phyloP scores from a whole-genome alignment of 805 yeast species.

The Saturnispora serradocipensis region DNA sequence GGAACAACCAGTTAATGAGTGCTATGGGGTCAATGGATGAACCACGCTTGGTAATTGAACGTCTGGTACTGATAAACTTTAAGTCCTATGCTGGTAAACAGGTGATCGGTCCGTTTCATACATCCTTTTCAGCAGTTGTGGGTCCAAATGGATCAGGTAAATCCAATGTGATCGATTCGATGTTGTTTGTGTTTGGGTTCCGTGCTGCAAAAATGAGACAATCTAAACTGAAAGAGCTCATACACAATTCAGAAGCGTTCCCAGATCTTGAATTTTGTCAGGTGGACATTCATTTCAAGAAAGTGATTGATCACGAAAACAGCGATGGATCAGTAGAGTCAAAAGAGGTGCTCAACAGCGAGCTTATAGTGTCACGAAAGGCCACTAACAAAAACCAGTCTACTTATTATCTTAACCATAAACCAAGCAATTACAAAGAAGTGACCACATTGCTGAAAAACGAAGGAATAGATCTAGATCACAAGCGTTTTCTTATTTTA shows the following conservation, averaged over 20 bases:
- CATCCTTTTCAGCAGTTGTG: slow-evolving; percentile 92
- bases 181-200: slow-evolving; percentile 95
- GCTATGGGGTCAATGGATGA: not conserved
- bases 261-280: slow-evolving; percentile 66
- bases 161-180: slow-evolving; percentile 95
- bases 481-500: slow-evolving; percentile 83
- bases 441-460: slow-evolving; percentile 67
- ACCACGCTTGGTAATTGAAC: slow-evolving; percentile 62
- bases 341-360: slow-evolving; percentile 36
- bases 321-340: slow-evolving; percentile 11
- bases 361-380: slow-evolving; percentile 65
- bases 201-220: slow-evolving; percentile 96
- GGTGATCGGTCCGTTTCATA: slow-evolving; percentile 87
- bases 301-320: slow-evolving; percentile 48
- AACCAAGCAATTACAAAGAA: slow-evolving; percentile 61
- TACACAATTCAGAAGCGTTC: slow-evolving; percentile 76
- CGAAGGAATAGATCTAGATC: slow-evolving; percentile 89
- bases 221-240: slow-evolving; percentile 81
- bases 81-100: slow-evolving; percentile 94
- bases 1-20: slow-evolving; percentile 1
- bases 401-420: slow-evolving; percentile 65
- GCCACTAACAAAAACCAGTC: slow-evolving; percentile 74
- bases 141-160: slow-evolving; percentile 99
- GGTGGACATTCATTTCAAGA: slow-evolving; percentile 83
- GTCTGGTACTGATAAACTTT: slow-evolving; percentile 71